These are phyloP conservation scores for Candida pseudoglaebosa DNA, from an alignment of 805 yeast species.

Conservation along the genomic window DNA sequence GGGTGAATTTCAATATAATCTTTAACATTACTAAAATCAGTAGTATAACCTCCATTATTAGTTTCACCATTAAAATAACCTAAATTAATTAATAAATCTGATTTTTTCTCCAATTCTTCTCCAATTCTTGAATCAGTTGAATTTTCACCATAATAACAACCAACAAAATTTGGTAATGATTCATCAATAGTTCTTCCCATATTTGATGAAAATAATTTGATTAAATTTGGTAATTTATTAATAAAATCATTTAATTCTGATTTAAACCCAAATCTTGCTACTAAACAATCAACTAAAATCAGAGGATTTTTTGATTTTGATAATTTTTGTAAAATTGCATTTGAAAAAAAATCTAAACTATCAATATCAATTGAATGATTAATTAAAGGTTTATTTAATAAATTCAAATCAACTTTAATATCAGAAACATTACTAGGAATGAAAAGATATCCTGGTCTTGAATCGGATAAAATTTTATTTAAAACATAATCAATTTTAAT, in stretches of 20 bases:
- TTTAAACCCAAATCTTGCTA: slow-evolving; percentile 55
- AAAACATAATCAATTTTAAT: slow-evolving; percentile 68
- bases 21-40: slow-evolving; percentile 18
- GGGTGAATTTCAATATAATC: slow-evolving; percentile 37
- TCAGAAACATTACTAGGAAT: slow-evolving; percentile 71
- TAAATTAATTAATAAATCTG: slow-evolving; percentile 67
- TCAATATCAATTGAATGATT: slow-evolving; percentile 11
- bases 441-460: slow-evolving; percentile 80
- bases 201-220: slow-evolving; percentile 54
- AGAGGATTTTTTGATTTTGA: slow-evolving; percentile 57
- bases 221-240: slow-evolving; percentile 32
- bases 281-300: slow-evolving; percentile 66
- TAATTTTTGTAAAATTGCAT: slow-evolving; percentile 44
- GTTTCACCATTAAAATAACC: slow-evolving; percentile 53
- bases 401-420: slow-evolving; percentile 12
- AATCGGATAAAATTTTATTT: slow-evolving; percentile 46
- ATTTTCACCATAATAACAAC: slow-evolving; percentile 64
- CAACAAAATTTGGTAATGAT: slow-evolving; percentile 57
- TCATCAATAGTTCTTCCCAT: slow-evolving; percentile 77
- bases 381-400: slow-evolving; percentile 9
- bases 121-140: slow-evolving; percentile 23
- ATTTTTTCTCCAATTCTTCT: slow-evolving; percentile 31
- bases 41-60: slow-evolving; percentile 23
- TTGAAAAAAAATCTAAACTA: slow-evolving; percentile 12
- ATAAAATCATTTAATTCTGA: slow-evolving; percentile 47